Evolutionary conservation across 2,329 filamentous ascomycete species (phyloP).

Genomic region (Parafenestella ontariensis): DNA sequence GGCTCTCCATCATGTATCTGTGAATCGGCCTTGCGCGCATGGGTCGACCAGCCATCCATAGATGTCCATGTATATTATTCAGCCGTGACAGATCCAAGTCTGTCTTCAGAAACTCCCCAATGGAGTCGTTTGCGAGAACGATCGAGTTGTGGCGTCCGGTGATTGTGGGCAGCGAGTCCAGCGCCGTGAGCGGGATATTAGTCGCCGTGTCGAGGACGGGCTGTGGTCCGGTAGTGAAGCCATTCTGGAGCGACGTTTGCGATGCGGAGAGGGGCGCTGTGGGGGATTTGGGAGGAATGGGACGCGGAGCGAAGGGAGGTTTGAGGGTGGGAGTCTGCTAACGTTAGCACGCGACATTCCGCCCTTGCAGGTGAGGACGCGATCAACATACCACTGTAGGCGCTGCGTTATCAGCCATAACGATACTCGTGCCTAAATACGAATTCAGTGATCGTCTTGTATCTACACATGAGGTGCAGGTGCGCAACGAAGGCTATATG

Average conservation of each 20-base stretch:
- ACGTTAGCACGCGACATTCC: conserved; percentile 1
- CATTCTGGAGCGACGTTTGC: conserved; percentile 11
- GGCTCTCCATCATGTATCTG: conserved; percentile 45
- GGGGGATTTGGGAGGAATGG: conserved; percentile 27
- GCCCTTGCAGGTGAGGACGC: neutral
- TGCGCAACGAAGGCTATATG: neutral
- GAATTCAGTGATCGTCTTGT: neutral
- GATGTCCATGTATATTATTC: conserved; percentile 42
- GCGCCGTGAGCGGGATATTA: conserved; percentile 25
- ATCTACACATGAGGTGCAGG: neutral
- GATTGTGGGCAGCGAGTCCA: conserved; percentile 47
- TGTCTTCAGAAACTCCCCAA: conserved; percentile 32
- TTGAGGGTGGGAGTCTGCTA: conserved; percentile 14
- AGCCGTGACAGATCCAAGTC: conserved; percentile 42
- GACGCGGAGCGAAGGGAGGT: conserved; percentile 34
- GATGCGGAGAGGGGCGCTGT: conserved; percentile 7
- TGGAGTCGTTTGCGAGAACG: conserved; percentile 34
- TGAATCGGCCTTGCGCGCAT: conserved; percentile 46
- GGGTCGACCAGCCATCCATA: conserved; percentile 48
- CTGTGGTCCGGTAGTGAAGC: conserved; percentile 10
- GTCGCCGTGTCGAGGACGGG: conserved; percentile 28
- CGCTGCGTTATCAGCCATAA: conserved; percentile 25
- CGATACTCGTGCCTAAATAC: conserved; percentile 2
- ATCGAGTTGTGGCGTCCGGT: conserved; percentile 21
- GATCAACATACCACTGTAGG: conserved; percentile 4